These are phyloP conservation scores for Leavenworthia alabamica DNA, from an alignment of 345 rosid species.

Conservation along the genomic window DNA sequence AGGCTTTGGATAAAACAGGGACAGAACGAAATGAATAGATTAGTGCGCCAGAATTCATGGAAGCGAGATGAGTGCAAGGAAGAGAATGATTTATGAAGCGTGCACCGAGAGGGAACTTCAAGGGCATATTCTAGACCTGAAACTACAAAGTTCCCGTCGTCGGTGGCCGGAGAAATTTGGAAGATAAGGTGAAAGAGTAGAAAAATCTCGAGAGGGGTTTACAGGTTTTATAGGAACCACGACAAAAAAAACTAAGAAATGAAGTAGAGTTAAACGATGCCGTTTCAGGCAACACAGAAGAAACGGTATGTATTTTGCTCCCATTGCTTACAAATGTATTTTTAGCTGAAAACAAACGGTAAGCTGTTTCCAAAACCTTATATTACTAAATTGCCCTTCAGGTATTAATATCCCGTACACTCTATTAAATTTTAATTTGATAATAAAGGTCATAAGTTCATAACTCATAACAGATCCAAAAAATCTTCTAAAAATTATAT, in stretches of 20 bases:
- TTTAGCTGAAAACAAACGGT: neutral
- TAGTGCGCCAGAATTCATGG: constrained; percentile 37
- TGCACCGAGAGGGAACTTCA: constrained; percentile 46
- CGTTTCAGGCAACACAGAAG: neutral
- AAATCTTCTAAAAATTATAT: neutral
- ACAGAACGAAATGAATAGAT: constrained; percentile 34
- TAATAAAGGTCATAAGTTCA: no score
- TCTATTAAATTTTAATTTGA: no score
- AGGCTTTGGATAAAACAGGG: constrained; percentile 35
- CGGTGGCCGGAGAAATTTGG: neutral
- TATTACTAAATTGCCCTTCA: neutral
- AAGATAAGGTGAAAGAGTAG: neutral
- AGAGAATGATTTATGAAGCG: constrained; percentile 44
- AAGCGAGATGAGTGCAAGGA: constrained; percentile 27
- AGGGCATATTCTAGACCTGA: constrained; percentile 29
- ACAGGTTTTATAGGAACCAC: neutral
- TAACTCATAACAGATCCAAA: no score
- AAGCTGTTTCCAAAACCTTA: neutral
- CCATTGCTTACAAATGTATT: neutral
- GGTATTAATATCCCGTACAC: neutral
- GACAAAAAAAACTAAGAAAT: constrained; percentile 10
- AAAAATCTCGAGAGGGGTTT: constrained; percentile 18
- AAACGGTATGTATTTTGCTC: constrained; percentile 3
- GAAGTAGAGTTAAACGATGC: neutral
- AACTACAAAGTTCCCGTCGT: no score